Evolutionary conservation across 2,329 filamentous ascomycete genomes (phyloP).

Genomic region (Aspergillus persii): DNA sequence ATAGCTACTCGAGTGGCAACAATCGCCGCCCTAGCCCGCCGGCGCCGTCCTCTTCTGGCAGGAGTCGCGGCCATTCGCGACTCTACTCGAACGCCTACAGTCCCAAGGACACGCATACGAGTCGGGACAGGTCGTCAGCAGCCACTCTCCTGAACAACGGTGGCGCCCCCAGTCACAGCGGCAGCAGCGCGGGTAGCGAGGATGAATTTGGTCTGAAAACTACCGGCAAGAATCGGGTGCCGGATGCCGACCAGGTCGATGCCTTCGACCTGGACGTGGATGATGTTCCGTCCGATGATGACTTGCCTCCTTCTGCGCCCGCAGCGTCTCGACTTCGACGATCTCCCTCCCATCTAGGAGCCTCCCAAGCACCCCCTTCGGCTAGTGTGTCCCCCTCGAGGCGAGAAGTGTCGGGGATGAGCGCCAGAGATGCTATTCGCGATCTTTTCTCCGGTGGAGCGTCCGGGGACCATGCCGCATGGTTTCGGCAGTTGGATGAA

Average conservation of each 20-base stretch:
- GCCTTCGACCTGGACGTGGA: conserved; percentile 43
- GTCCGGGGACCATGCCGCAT: conserved; percentile 80
- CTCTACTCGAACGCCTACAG: conserved; percentile 52
- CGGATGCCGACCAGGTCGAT: conserved; percentile 26
- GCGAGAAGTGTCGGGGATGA: conserved; percentile 49
- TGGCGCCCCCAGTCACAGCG: conserved; percentile 40
- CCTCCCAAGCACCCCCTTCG: conserved; percentile 18
- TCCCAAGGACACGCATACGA: conserved; percentile 45
- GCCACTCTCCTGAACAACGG: conserved; percentile 53
- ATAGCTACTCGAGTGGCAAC: conserved; percentile 59
- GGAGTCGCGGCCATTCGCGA: conserved; percentile 43
- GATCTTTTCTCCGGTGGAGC: conserved; percentile 70
- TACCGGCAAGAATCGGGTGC: conserved; percentile 37
- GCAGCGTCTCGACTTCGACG: conserved; percentile 33
- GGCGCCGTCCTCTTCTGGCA: conserved; percentile 30
- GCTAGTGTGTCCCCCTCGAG: conserved; percentile 28
- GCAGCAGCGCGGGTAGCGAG: conserved; percentile 44
- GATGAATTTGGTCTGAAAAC: conserved; percentile 50
- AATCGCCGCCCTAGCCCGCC: conserved; percentile 52
- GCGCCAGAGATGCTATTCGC: conserved; percentile 71
- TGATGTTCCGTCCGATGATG: conserved; percentile 51
- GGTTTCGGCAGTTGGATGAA: conserved; percentile 92
- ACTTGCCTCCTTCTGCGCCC: conserved; percentile 57
- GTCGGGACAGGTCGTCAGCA: conserved; percentile 39
- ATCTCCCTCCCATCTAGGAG: conserved; percentile 32